Percentiles rank a stretch among this genome's conserved stretches.
Conservation (phyloP, 768 basidiomycete species). For the Rhizopogon roseolus region DNA sequence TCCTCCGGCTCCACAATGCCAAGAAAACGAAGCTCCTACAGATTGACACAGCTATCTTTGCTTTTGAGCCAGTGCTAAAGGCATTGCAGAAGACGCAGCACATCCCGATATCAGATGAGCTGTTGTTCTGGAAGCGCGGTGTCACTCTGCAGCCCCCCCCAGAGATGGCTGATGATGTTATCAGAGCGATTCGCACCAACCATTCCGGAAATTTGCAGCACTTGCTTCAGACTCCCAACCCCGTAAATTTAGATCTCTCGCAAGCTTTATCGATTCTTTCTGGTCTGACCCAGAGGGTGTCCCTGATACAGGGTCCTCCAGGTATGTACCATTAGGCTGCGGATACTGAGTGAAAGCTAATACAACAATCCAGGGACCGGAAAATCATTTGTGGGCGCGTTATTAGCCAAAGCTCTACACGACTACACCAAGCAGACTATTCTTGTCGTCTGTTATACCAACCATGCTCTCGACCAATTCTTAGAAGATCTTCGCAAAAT, state of each 20-base stretch:
- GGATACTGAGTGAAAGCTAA: not conserved
- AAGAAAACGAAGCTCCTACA: slow-evolving; percentile 39
- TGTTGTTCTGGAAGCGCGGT: slow-evolving; percentile 43
- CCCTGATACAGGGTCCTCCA: slow-evolving; percentile 62
- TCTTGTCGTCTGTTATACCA: slow-evolving; percentile 61
- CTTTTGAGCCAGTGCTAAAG: slow-evolving; percentile 51
- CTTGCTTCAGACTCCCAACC: slow-evolving; percentile 28
- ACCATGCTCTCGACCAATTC: slow-evolving; percentile 63
- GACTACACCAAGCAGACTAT: slow-evolving; percentile 40
- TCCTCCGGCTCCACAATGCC: slow-evolving; percentile 32
- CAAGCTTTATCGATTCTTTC: slow-evolving; percentile 39
- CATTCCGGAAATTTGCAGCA: slow-evolving; percentile 32
- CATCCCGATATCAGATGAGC: slow-evolving; percentile 41
- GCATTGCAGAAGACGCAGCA: slow-evolving; percentile 40
- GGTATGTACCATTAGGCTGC: slow-evolving; percentile 32
- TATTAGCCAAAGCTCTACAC: slow-evolving; percentile 50
- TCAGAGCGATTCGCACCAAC: slow-evolving; percentile 23
- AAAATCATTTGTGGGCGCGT: slow-evolving; percentile 60
- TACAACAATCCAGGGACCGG: slow-evolving; percentile 44
- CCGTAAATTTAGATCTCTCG: slow-evolving; percentile 42
- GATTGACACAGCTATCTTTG: slow-evolving; percentile 54
- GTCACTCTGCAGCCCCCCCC: not conserved
- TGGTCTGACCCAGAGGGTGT: slow-evolving; percentile 46
- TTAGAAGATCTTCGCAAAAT: slow-evolving; percentile 51
- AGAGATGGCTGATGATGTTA: slow-evolving; percentile 3